Evolutionary conservation across 352 stramenopile genomes (phyloP), one percentile per base, ranked within the genome.

Genomic region (Phytophthora pistaciae): DNA sequence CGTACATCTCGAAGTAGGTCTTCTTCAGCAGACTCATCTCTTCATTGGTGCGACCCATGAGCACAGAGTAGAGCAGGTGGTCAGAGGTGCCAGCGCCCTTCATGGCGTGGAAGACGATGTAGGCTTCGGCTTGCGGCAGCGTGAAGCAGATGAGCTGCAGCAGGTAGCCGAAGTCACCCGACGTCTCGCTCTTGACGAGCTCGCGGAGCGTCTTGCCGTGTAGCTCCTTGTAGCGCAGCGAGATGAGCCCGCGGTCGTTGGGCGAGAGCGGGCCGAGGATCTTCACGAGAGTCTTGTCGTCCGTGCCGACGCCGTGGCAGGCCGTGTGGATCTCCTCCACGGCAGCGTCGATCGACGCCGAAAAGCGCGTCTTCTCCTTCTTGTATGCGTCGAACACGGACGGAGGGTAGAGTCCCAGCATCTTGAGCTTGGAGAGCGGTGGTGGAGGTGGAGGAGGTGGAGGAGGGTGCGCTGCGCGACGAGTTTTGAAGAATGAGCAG

Each of bases 291-390:
- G 75, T 56, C 54, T 87, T 75, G 60, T 94, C 85, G 52, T 94
- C 78, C 21, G 87, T 94, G 65, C 87, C 87, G 27, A 91, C 5
- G 31, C 87, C 87, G 4, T 71, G 68, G 55, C 79, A 89, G n/a
- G 84, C 85, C 64, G 77, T 76, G 71, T 92, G 72, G 73, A 94
- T 90, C 72, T 91, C 64, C 52, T 94, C 83, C 54, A 80, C 82
- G 33, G 78, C 65, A 3, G 68, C 68, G 38, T 92, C 77, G 46
- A 91, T 74, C 13, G 77, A 72, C n/a, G 78, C 56, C 42, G 80
- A 60, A 56, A 77, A 89, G 52, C 60, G 60, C 9, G 77, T 74
- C 62, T 84, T 87, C 36, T 83, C 75, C 60, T 91, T 87, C 57
- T 80, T 87, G 83, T 90, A 93, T 27, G 87, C 73, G 71, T 92